These are phyloP conservation scores for Exidia glandulosa DNA, from an alignment of 768 basidiomycete species.

Conservation along the genomic window DNA sequence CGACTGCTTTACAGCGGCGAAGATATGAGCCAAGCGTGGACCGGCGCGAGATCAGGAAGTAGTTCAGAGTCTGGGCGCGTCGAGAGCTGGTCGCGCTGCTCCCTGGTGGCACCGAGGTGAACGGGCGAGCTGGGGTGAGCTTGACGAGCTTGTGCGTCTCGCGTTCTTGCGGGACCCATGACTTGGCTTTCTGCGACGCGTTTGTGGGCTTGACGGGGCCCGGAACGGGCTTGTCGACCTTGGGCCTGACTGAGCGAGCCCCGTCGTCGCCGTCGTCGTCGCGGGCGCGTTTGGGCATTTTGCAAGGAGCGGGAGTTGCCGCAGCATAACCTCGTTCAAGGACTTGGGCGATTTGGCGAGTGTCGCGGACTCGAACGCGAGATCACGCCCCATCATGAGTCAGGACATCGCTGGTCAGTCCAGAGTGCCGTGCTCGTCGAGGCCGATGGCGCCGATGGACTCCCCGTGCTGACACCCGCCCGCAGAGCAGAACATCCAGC, in stretches of 20 bases:
- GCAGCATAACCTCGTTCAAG: no score
- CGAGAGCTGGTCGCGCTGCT: constrained; percentile 72
- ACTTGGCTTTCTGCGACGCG: not conserved
- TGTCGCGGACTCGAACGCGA: not conserved
- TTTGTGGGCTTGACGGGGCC: not conserved
- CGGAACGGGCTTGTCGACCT: not conserved
- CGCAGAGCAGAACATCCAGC: constrained; percentile 92
- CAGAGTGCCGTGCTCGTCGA: not conserved
- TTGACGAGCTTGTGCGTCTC: constrained; percentile 38
- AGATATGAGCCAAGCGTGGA: constrained; percentile 64
- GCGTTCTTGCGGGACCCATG: not conserved
- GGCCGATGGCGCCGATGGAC: not conserved
- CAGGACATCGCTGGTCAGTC: not conserved
- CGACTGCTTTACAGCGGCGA: constrained; percentile 60
- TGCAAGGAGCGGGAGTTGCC: not conserved
- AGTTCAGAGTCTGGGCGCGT: constrained; percentile 66
- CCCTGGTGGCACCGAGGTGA: constrained; percentile 62
- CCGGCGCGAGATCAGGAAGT: constrained; percentile 70
- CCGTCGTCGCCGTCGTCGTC: not conserved
- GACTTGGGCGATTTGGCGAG: no score
- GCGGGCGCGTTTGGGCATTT: not conserved
- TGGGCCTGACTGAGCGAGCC: not conserved
- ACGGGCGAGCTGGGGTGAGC: constrained; percentile 63
- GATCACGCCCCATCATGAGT: not conserved
- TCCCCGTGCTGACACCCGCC: not conserved